Evolutionary conservation across 768 basidiomycete genomes (phyloP), one percentile per base, ranked within the genome.

Genomic region (Coprinopsis strossmayeri): DNA sequence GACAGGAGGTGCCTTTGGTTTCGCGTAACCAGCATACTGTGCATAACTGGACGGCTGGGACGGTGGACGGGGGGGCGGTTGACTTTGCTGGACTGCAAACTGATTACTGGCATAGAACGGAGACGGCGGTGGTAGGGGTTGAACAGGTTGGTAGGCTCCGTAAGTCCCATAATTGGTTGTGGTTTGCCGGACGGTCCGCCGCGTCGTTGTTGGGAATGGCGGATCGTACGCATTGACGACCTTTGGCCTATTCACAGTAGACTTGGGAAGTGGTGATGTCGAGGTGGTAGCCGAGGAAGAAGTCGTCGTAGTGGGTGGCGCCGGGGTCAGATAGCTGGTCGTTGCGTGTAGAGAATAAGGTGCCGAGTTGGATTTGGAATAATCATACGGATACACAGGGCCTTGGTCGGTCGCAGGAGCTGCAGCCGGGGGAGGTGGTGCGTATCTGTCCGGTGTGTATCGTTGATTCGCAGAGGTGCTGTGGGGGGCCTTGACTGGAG

Each of bases 151-250:
- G 34, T 59, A 59, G 20, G 52, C 41, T 34, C 50, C 52, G 38
- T 61, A 61, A 34, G 50, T 44, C 47, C 55, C 46, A 40, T 55
- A 47, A 9, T 34, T 27, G 45, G 50, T 21, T 50, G 55, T 3
- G 39, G 42, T 25, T 13, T 38, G 43, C 34, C 28, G 28, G 9
- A 35, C 15, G 15, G 47, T 41, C 15, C 24, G 21, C 15, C 18
- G 35, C 7, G 49, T 55, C 10, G 55, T 57, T 32, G 80, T 71
- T 32, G 78, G 78, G 50, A 88, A 76, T 26, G 87, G 86, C 2
- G 87, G 87, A 55, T 89, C 87, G 56, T 87, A 89, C 1, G 86
- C 87, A 54, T 87, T 85, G 12, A 69, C 71, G 27, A 78, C 63
- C 64, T 80, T 86, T 20, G 83, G 82, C 43, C 85, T 73, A 51